Base-by-base conservation (phyloP, 1,284 basidiomycete genomes). In the Inonotus obliquus region DNA sequence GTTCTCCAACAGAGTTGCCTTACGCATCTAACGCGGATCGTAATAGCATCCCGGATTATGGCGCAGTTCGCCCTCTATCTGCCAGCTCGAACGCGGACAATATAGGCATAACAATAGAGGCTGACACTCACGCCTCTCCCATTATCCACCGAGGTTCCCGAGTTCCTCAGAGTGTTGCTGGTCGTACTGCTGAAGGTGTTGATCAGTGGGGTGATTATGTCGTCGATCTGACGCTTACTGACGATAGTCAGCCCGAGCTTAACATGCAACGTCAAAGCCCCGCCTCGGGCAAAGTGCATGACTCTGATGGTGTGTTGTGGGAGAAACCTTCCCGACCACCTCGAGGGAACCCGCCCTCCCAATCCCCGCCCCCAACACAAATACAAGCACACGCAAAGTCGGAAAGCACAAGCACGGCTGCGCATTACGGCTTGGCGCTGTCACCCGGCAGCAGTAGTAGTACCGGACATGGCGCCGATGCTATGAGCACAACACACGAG, bases 401-500 rank as follows among this genome's bases (percentile, higher is more conserved):
- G 9, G 61, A 63, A 38, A 63, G 61, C 45, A 35, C 57, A 17
- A 54, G 61, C 29, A 59, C 61, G 17, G 25, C 38, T 14, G 41
- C 51, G 2, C 38, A 60, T 21, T 25, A 29, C 17, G 41, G 38
- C 21, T 14, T 47, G 14, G 59, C 13, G 23, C 23, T 47, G 5
- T 60, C 59, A 32, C 55, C 55, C 14, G 45, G 27, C 21, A 25
- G 13, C 13, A 47, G 38, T 9, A 53, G 38, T 17, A 19, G 19
- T 6, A 47, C 48, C 21, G 41, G 53, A n/a, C 41, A 35, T 37
- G 59, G 59, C 10, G 19, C 54, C 14, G 59, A 60, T 11, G 13
- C 38, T 17, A 45, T 60, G 59, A 62, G 61, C 27, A 45, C 61
- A 19, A 54, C 61, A 14, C 57, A 59, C 53, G 61, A 63, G 29